Conservation (phyloP, 257 asterid genomes). For the Plectranthus barbatus region DNA sequence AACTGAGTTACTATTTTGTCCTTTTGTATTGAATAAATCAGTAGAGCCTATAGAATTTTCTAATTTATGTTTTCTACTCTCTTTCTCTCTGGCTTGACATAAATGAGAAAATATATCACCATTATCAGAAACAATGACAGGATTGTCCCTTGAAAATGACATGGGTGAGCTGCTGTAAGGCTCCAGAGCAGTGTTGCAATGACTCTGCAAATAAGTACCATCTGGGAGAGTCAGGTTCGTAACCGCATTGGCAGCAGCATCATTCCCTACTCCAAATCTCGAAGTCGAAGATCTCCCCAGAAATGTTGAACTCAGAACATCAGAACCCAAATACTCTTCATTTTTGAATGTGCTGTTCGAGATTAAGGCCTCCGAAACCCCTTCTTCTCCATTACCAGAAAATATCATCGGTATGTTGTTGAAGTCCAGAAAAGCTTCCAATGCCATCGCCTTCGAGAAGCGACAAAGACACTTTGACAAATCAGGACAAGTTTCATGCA, state of each 20-base stretch:
- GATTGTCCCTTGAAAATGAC: no score
- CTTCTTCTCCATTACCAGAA: slow-evolving; percentile 14
- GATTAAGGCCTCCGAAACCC: slow-evolving; percentile 21
- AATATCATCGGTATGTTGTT: slow-evolving; percentile 3
- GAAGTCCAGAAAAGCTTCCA: slow-evolving; percentile 22
- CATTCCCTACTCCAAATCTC: not conserved
- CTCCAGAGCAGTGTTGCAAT: slow-evolving; percentile 15
- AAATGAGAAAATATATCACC: slow-evolving; percentile 7
- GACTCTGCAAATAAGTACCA: slow-evolving; percentile 18
- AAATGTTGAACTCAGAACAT: slow-evolving; percentile 3
- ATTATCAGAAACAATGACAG: slow-evolving; percentile 1
- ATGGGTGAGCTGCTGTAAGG: no score
- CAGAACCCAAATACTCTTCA: slow-evolving; percentile 1
- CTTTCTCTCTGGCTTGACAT: slow-evolving; percentile 21
- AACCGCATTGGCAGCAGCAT: no score
- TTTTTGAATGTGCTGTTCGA: slow-evolving; percentile 10
- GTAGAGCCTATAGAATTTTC: slow-evolving; percentile 8
- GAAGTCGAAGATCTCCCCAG: slow-evolving; percentile 8
- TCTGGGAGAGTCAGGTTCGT: slow-evolving; percentile 6
- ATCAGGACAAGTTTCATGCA: not conserved
- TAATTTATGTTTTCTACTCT: slow-evolving; percentile 6
- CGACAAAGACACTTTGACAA: not conserved
- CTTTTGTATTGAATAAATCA: slow-evolving; percentile 6
- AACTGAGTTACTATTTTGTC: slow-evolving; percentile 10
- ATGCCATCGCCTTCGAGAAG: slow-evolving; percentile 23